phyloP scores from a whole-genome alignment of 2,329 filamentous ascomycete species.

The Aspergillus eucalypticola region DNA sequence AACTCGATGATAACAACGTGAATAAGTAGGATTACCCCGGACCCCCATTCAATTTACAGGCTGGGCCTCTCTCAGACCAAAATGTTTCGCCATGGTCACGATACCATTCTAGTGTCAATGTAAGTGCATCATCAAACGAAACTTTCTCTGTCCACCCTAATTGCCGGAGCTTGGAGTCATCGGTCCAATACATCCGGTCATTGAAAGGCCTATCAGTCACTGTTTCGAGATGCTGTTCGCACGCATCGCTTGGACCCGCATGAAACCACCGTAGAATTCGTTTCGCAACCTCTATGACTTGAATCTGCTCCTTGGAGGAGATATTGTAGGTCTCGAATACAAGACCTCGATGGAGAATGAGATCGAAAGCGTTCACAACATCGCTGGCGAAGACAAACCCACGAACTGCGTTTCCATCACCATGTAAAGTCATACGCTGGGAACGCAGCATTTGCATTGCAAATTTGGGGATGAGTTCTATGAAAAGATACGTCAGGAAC shows the following conservation, averaged over 20 bases:
- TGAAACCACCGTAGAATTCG: conserved; percentile 62
- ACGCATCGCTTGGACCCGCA: conserved; percentile 54
- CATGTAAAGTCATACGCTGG: conserved; percentile 71
- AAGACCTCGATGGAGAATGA: conserved; percentile 74
- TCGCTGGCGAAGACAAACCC: conserved; percentile 78
- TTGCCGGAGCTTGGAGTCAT: conserved; percentile 65
- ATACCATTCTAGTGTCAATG: conserved; percentile 44
- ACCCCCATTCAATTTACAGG: neutral
- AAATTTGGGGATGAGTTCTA: conserved; percentile 81
- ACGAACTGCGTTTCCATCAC: conserved; percentile 71
- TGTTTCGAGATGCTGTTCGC: conserved; percentile 68
- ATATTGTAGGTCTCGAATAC: conserved; percentile 81
- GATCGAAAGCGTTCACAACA: conserved; percentile 79
- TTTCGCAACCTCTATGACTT: conserved; percentile 71
- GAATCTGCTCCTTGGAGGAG: conserved; percentile 74
- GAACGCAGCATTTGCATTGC: conserved; percentile 69
- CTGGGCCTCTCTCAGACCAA: neutral
- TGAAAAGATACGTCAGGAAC: neutral
- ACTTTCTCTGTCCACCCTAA: conserved; percentile 72
- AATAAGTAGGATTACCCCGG: neutral
- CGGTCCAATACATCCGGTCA: conserved; percentile 71
- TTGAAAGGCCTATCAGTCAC: conserved; percentile 78
- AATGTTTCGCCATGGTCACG: neutral
- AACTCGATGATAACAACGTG: neutral
- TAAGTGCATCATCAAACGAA: conserved; percentile 68